Evolutionary conservation across 2,329 filamentous ascomycete species (phyloP), one percentile per base, ranked within the genome.

Genomic region (Hymenotorrendiella dingleyae): DNA sequence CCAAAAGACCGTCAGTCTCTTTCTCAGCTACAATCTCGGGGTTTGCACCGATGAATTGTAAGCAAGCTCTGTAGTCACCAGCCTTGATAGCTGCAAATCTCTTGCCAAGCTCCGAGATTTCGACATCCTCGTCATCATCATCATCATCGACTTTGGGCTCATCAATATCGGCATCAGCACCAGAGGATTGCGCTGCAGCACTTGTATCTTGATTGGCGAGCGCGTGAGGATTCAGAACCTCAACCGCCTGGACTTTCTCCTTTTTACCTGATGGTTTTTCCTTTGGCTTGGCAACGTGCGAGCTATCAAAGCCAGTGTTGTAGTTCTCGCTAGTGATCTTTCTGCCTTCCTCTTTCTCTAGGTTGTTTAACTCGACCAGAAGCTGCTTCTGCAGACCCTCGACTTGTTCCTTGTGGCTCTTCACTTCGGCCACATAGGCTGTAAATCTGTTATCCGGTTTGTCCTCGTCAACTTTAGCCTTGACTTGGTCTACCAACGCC

Each of bases 281-380:
- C 56, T 48, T 36, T 16, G 22, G 21, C 16, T 26, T 56, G 40
- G 67, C 65, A 6, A 98, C 80, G 53, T 84, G 77, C 2, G 90
- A 94, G 63, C 80, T 91, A 66, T 94, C 82, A 62, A 98, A 98
- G 5, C 93, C 93, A 2, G 84, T 89, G 58, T 90, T 85, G 55
- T 94, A 80, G 53, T 79, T 76, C 53, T 95, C 90, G 61, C 90
- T 97, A 9, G 93, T 98, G 51, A 98, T 98, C 69, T 97, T 96
- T 62, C 76, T 79, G 46, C 75, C 70, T 54, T 95, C 90, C 53
- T 93, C 85, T 63, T 82, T 84, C 68, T 97, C 86, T 29, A 98
- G 71, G 64, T 89, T 80, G 4, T 73, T 82, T 24, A 97, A 72
- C 68, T 91, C 91, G 41, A 69, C 67, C 23, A 80, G 61, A 36